Base-by-base conservation (phyloP, 2,329 filamentous ascomycete genomes). In the Blumeriella jaapii region DNA sequence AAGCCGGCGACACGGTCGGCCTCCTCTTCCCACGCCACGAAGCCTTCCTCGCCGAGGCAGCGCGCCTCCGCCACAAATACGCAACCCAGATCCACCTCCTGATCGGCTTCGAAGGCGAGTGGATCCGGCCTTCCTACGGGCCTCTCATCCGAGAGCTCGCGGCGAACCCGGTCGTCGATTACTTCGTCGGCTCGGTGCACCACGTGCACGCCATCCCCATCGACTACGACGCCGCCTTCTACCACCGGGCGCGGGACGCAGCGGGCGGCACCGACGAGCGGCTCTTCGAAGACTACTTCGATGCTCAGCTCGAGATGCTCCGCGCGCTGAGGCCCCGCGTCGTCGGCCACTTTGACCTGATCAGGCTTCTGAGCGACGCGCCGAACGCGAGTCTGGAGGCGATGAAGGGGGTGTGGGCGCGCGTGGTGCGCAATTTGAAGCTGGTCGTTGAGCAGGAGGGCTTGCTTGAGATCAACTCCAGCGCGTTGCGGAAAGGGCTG, bases 341-440 rank as follows among this genome's bases (percentile, higher is more conserved):
- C 9, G 79, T 98, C 3, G 91, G 87, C 0, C 91, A 98, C 61
- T 93, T 98, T 56, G 91, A 98, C 60, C 71, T 98, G 13, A 80
- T 96, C 36, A 68, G 89, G 9, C 62, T 98, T 44, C 68, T 91
- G 56, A 86, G 82, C 49, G 69, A 74, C 38, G 67, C 81, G 13
- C 78, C 81, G 0, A 71, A 70, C 31, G 58, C 69, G 24, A 74
- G 77, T 44, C 64, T 85, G 39, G 62, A 62, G 24, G 54, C 55
- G 29, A 39, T 47, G 41, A 76, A 74, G 66, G 58, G 63, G 8
- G 34, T 94, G 0, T 96, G 89, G 89, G 59, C 67, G 32, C 74
- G 65, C 52, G 70, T 93, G 19, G 47, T 71, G 49, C 68, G 87
- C 38, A 96, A 96, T 56, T 61, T 98, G 49, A 61, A 68, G 40